Evolutionary conservation across 2,329 filamentous ascomycete species (phyloP).

Genomic region (Ophiocordyceps camponoti-floridani): DNA sequence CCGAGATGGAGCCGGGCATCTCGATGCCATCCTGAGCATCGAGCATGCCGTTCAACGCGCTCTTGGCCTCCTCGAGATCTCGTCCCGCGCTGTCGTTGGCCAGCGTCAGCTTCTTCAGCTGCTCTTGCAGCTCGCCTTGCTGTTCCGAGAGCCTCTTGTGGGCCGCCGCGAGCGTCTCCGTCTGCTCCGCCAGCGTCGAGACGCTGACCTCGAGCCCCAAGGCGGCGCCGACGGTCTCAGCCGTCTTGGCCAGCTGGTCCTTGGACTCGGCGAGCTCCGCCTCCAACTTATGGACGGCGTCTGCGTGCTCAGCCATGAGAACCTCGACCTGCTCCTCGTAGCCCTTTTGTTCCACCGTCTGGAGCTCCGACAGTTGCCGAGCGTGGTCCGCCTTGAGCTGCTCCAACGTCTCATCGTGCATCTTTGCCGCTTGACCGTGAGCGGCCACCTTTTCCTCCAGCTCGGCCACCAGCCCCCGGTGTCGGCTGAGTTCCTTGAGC

Average conservation of each 20-base stretch:
- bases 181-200: conserved; percentile 47
- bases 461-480: conserved; percentile 28
- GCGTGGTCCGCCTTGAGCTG: conserved; percentile 30
- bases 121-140: conserved; percentile 37
- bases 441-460: conserved; percentile 41
- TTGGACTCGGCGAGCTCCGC: conserved; percentile 46
- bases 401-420: conserved; percentile 32
- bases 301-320: conserved; percentile 42
- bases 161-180: conserved; percentile 35
- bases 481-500: conserved; percentile 22
- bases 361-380: conserved; percentile 30
- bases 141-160: conserved; percentile 42
- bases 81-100: conserved; percentile 42
- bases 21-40: conserved; percentile 21
- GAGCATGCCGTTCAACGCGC: conserved; percentile 33
- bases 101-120: conserved; percentile 34
- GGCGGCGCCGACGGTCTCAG: conserved; percentile 42
- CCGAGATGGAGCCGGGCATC: conserved; percentile 22
- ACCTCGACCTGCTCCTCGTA: conserved; percentile 39
- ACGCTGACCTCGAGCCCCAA: conserved; percentile 45
- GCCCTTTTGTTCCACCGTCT: conserved; percentile 29
- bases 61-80: conserved; percentile 44
- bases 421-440: conserved; percentile 39
- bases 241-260: conserved; percentile 46
- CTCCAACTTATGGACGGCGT: conserved; percentile 36